Conservation (phyloP, 202 grass and related monocot species). For the Eragrostis tef region DNA sequence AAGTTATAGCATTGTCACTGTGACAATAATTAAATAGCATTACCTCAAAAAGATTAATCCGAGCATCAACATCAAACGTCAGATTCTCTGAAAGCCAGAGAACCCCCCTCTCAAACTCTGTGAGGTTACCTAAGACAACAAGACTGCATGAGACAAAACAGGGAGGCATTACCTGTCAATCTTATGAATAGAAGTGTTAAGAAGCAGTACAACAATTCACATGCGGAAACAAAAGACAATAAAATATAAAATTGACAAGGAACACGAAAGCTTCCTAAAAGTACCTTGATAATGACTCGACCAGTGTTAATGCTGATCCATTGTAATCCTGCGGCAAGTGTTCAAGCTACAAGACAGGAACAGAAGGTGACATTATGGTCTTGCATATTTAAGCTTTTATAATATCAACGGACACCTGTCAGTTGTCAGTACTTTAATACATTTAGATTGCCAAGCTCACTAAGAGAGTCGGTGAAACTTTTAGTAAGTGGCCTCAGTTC, state of each 20-base stretch:
- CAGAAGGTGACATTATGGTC: slow-evolving; percentile 31
- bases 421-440: slow-evolving; percentile 65
- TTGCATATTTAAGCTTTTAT: slow-evolving; percentile 21
- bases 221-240: background rate
- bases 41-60: slow-evolving; percentile 96
- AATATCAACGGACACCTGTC: slow-evolving; percentile 36
- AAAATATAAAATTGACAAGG: slow-evolving; percentile 21
- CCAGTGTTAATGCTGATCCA: slow-evolving; percentile 81
- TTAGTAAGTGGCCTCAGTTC: slow-evolving; percentile 92
- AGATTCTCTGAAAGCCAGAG: slow-evolving; percentile 88
- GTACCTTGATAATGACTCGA: slow-evolving; percentile 98
- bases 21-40: slow-evolving; percentile 27
- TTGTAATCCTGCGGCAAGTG: slow-evolving; percentile 83
- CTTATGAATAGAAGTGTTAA: slow-evolving; percentile 35
- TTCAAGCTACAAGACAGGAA: slow-evolving; percentile 73
- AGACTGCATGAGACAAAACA: slow-evolving; percentile 98
- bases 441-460: slow-evolving; percentile 98
- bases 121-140: slow-evolving; percentile 97
- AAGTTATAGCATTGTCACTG: background rate
- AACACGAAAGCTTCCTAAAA: slow-evolving; percentile 47
- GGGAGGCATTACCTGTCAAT: slow-evolving; percentile 67
- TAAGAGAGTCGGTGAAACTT: slow-evolving; percentile 90
- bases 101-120: slow-evolving; percentile 88
- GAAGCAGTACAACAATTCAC: slow-evolving; percentile 12
- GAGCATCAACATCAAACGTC: slow-evolving; percentile 87